A percentile compares a stretch with the other conserved stretches of the same genome.
phyloP scores from a whole-genome alignment of 768 basidiomycete genomes.

The Coprinopsis sp. region DNA sequence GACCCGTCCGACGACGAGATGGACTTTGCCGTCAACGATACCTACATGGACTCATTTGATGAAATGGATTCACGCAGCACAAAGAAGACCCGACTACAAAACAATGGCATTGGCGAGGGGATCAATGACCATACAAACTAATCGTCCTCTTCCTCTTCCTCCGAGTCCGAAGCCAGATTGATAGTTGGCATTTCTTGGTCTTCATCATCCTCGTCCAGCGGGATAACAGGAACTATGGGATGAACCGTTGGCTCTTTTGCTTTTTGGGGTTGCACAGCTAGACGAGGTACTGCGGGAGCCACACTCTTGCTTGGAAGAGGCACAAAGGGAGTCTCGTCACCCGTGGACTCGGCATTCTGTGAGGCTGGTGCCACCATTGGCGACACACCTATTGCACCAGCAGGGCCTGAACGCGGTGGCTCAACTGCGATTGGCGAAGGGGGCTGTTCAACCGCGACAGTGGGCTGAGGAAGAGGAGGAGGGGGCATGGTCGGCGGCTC shows the following conservation, averaged over 20 bases:
- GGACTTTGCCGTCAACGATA: constrained; percentile 18
- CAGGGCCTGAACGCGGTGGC: too few species aligned
- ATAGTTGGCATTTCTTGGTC: constrained; percentile 76
- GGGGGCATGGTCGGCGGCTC: constrained; percentile 11
- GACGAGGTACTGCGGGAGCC: too few species aligned
- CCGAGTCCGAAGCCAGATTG: constrained; percentile 77
- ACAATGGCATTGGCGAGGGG: background rate
- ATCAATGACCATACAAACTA: too few species aligned
- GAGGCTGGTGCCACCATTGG: too few species aligned
- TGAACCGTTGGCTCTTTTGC: constrained; percentile 2
- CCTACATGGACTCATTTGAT: too few species aligned
- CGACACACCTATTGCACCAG: too few species aligned
- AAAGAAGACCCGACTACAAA: constrained; percentile 32
- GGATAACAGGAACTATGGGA: background rate
- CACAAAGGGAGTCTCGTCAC: too few species aligned
- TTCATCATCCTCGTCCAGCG: constrained; percentile 40
- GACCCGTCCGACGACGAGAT: constrained; percentile 17
- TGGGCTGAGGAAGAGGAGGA: background rate
- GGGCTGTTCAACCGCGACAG: too few species aligned
- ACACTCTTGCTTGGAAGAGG: too few species aligned
- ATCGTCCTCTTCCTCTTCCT: constrained; percentile 34
- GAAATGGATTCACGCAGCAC: constrained; percentile 16
- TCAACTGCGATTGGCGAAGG: too few species aligned
- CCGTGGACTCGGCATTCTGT: too few species aligned
- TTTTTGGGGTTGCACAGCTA: too few species aligned